Base-by-base conservation (phyloP, 2,329 filamentous ascomycete species). In the Cladophialophora exuberans region DNA sequence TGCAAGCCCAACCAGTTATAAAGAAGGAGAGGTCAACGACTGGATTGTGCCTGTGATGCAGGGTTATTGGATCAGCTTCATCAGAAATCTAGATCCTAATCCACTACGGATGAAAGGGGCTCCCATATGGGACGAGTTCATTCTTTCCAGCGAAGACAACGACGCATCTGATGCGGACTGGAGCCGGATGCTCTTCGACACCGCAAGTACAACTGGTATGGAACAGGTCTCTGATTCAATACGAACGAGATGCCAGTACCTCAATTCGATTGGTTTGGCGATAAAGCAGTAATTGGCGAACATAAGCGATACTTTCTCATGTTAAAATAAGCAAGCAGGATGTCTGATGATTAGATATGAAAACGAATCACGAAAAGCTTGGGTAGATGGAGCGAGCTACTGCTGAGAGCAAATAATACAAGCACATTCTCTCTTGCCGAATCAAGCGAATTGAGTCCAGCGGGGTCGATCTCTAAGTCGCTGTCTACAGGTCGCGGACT, bases 21-120 rank as follows among this genome's bases (percentile, higher is more conserved):
- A 68, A 6, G 66, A 72, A 10, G 54, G 52, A 1, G 31, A 31
- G 0, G 75, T 73, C 2, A 90, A 90, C 60, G 78, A 73, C 1
- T 66, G 66, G 0, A 83, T 87, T 4, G 77, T 87, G 1, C 76
- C 81, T 0, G 71, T 87, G 0, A 79, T 88, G 23, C 85, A 89
- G 65, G 79, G 77, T 0, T 92, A 90, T 69, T 91, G 87, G 86
- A 82, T 84, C 1, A 88, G 84, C 60, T 92, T 92, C 66, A 83
- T 92, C 57, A 73, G 81, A 22, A 76, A 76, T 0, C 77, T 83
- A 31, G 76, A 92, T 67, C 88, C 88, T 0, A 92, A 91, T 66
- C 74, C 63, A 13, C 39, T 60, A 30, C 36, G 48, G 41, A n/a
- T 38, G 1, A 18, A 47, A 4, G 56, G 56, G 3, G 22, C 52